Evolutionary conservation across 2,329 filamentous ascomycete genomes (phyloP), one percentile per base, ranked within the genome.

Genomic region (Seiridium cupressi): DNA sequence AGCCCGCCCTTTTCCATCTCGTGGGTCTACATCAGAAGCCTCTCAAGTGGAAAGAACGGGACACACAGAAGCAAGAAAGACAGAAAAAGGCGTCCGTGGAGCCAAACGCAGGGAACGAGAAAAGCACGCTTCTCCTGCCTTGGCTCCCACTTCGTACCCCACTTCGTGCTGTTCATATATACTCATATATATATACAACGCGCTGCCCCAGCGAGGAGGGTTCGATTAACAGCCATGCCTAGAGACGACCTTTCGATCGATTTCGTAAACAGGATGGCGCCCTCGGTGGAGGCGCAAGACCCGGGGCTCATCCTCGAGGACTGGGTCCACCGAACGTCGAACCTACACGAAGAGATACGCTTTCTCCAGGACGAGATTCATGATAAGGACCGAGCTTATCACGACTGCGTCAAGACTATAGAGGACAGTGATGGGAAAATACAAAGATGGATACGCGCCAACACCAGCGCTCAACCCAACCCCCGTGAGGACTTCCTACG

Each of bases 281-380:
- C 80, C 71, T 77, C 78, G 54, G 68, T 72, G 70, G 86, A 89
- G 72, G 78, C 82, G 62, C 81, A 86, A 73, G 86, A 89, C 68
- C 84, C 85, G 61, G 82, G 89, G 59, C 80, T 89, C 64, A 87
- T 93, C 69, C 84, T 93, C 67, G 90, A 94, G 73, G 89, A 93
- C 73, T 93, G 90, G 81, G 86, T 89, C 71, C 86, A 89, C 72
- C 82, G 79, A 76, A 89, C 90, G 26, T 87, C 90, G 68, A 95
- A 95, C 69, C 81, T 94, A 35, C 91, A 91, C 63, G 89, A 91
- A 64, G 91, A 95, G 76, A 88, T 95, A 61, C 88, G 89, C 26
- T 93, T 93, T 77, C 83, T 94, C 63, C 89, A 93, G 69, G 91
- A 93, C 71, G 91, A 95, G 76, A 91, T 94, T 64, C 82, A 87